Evolutionary conservation across 225 moss, liverwort and hornwort species (phyloP).

Genomic region (Physcomitrium patens): DNA sequence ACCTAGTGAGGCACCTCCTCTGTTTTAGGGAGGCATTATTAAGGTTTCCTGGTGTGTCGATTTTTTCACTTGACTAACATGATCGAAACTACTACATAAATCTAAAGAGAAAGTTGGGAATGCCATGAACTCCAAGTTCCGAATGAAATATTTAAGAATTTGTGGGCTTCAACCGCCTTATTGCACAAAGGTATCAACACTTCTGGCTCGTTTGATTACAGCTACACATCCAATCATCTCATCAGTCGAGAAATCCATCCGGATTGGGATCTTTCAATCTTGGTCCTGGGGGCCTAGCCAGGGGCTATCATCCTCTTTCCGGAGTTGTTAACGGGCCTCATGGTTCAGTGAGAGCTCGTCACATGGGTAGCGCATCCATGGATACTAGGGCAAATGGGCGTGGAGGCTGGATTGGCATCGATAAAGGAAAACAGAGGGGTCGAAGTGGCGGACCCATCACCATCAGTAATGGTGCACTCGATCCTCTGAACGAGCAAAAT

Average conservation of each 20-base stretch:
- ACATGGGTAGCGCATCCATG: slow-evolving; percentile 58
- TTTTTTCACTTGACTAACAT: neutral
- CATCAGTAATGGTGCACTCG: slow-evolving; percentile 78
- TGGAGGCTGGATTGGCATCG: slow-evolving; percentile 75
- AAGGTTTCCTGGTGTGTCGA: neutral
- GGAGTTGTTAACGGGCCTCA: slow-evolving; percentile 62
- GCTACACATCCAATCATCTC: slow-evolving; percentile 76
- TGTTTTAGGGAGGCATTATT: neutral
- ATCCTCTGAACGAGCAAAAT: slow-evolving; percentile 95
- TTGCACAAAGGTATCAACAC: slow-evolving; percentile 10
- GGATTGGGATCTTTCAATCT: slow-evolving; percentile 65
- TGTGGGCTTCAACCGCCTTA: neutral
- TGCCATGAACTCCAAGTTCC: neutral
- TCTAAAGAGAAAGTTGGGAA: neutral
- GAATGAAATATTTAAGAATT: neutral
- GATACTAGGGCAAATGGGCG: slow-evolving; percentile 75
- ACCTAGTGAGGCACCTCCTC: neutral
- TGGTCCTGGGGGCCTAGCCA: slow-evolving; percentile 78
- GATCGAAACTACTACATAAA: neutral
- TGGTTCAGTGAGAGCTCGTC: slow-evolving; percentile 75
- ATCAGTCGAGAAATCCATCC: slow-evolving; percentile 66
- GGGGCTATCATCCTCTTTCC: slow-evolving; percentile 88
- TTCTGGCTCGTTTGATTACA: slow-evolving; percentile 35
- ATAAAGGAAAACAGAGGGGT: slow-evolving; percentile 79
- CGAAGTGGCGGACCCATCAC: slow-evolving; percentile 71